Evolutionary conservation across 148 eudicot species (phyloP).

Genomic region (Rhododendron kiyosumense): DNA sequence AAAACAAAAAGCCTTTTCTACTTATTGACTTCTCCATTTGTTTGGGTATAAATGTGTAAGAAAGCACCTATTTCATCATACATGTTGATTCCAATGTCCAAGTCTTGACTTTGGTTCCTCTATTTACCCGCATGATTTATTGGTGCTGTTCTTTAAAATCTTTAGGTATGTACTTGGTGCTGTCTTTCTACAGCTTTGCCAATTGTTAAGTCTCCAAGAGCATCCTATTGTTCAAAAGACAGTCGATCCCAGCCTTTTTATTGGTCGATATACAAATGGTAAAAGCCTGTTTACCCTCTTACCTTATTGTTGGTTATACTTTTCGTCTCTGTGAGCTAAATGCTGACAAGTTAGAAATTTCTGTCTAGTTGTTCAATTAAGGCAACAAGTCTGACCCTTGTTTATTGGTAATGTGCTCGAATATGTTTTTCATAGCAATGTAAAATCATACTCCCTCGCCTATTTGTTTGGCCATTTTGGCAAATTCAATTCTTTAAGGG

Average conservation of each 20-base stretch:
- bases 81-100: too few species aligned
- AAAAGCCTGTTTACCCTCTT: constrained; percentile 11
- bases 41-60: too few species aligned
- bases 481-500: not conserved
- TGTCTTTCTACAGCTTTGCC: constrained; percentile 62
- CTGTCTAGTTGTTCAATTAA: not conserved
- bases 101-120: too few species aligned
- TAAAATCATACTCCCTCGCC: not conserved
- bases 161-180: constrained; percentile 2
- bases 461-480: not conserved
- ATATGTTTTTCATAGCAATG: not conserved
- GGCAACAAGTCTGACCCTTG: not conserved
- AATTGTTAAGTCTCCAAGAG: constrained; percentile 41
- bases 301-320: not conserved
- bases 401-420: not conserved
- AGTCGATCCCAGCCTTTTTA: constrained; percentile 57
- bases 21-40: too few species aligned
- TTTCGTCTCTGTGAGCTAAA: not conserved
- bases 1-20: too few species aligned
- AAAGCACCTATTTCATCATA: too few species aligned
- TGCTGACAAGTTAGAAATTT: not conserved
- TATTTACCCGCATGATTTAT: too few species aligned
- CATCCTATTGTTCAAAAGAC: constrained; percentile 49
- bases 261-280: constrained; percentile 43
- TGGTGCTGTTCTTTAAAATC: too few species aligned